Base-by-base conservation (phyloP, 2,329 filamentous ascomycete genomes). In the Sphaerulina musiva region DNA sequence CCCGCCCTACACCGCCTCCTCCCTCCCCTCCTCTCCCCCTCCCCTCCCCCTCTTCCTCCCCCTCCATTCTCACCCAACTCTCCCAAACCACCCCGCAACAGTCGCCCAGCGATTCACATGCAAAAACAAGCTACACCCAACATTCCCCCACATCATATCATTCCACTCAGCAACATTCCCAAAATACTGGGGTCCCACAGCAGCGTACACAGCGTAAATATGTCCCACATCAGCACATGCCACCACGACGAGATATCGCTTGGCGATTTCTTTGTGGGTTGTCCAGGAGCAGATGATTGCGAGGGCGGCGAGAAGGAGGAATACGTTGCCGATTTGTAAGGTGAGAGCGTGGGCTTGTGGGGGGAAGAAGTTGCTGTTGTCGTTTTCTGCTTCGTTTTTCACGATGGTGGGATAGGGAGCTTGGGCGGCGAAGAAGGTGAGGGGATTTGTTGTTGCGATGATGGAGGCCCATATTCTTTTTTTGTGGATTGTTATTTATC, bases 271-370 rank as follows among this genome's bases (percentile, higher is more conserved):
- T 5, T 50, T 4, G 34, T 60, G 49, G 3, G 31, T 55, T 7
- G 58, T 62, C 58, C 55, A 60, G 56, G 53, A 58, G 53, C 58
- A 60, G 36, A 62, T 57, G n/a, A 62, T 23, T 3, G 53, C 58
- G 36, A 62, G 50, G 4, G 54, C 43, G 8, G 51, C 59, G 5
- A 60, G 49, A n/a, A 62, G 49, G 26, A 62, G 55, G 9, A 52
- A 48, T 6, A 58, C 41, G 26, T 62, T 58, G 42, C 53, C 54
- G 20, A 61, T 40, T 20, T 55, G 56, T 12, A 53, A 41, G 12
- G 56, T 56, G 7, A 59, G 48, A 26, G 48, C 49, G 34, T 56
- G 47, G 14, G 54, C 59, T 54, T 61, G 59, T 11, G 57, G 54
- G 7, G 43, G 44, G 54, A 60, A 6, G 42, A 20, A 9, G 41